These are phyloP conservation scores for Pterula multifida DNA, from an alignment of 1,284 basidiomycete species.

Conservation along the genomic window DNA sequence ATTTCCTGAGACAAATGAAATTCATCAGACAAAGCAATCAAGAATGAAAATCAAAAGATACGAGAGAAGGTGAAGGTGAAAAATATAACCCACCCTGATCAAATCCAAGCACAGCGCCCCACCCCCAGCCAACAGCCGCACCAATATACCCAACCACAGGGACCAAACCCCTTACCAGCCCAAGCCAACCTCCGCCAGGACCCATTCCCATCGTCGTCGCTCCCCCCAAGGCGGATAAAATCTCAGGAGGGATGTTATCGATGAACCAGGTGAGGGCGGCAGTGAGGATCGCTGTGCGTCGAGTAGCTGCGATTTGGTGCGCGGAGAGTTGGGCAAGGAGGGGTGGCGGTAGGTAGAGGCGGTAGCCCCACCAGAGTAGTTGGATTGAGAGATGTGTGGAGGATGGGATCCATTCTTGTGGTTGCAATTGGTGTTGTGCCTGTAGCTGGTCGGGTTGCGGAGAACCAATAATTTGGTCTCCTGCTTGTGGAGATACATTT, in stretches of 20 bases:
- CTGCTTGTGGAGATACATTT: too few species aligned
- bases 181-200: not conserved
- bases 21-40: not conserved
- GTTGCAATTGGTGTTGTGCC: not conserved
- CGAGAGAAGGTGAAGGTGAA: too few species aligned
- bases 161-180: not conserved
- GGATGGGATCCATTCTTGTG: not conserved
- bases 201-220: not conserved
- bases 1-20: not conserved
- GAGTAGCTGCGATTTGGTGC: not conserved
- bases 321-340: not conserved
- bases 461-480: not conserved
- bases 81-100: not conserved
- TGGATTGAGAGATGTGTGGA: not conserved
- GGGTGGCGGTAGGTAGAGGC: not conserved
- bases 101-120: not conserved
- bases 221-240: not conserved
- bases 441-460: not conserved
- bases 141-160: constrained; percentile 1
- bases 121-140: not conserved
- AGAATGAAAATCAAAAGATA: not conserved
- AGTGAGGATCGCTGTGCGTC: not conserved
- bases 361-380: constrained; percentile 1
- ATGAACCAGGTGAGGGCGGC: not conserved
- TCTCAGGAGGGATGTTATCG: not conserved